A percentile compares a stretch with the other conserved stretches of the same genome.
phyloP scores from a whole-genome alignment of 2,329 filamentous ascomycete species.

The Fusarium mexicanum region DNA sequence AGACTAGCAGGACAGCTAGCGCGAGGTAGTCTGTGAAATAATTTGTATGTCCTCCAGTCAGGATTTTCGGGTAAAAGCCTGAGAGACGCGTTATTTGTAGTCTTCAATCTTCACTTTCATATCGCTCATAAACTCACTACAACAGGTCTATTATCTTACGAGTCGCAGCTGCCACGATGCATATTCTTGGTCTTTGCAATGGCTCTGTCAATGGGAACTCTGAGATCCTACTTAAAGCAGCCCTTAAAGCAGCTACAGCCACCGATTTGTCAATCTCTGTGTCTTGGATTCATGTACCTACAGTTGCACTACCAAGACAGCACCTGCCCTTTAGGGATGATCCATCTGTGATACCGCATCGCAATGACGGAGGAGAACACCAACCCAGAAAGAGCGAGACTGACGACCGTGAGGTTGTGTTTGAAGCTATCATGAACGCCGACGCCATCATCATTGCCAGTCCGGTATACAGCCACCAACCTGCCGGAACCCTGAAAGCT shows the following conservation, averaged over 20 bases:
- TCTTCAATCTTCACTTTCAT: background rate
- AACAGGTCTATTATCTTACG: fast-evolving
- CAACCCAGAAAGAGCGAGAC: fast-evolving
- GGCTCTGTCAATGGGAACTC: background rate
- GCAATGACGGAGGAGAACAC: fast-evolving
- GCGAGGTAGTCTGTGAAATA: too few relatives aligned
- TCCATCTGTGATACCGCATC: background rate
- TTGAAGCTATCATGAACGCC: background rate
- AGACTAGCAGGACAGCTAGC: too few relatives aligned
- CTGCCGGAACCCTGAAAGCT: background rate
- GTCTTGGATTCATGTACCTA: background rate
- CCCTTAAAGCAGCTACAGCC: background rate
- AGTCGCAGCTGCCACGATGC: fast-evolving
- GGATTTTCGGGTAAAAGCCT: too few relatives aligned
- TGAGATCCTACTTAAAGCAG: background rate
- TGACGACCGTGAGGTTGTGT: background rate
- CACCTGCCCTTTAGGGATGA: background rate
- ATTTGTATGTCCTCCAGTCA: too few relatives aligned
- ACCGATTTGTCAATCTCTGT: background rate
- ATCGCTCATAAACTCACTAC: background rate
- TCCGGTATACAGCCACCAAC: background rate
- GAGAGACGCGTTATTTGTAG: too few relatives aligned
- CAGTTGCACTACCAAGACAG: background rate
- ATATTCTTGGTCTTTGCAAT: background rate
- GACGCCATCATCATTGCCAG: background rate